Conservation (phyloP, 2,329 filamentous ascomycete genomes). For the Pestalotiopsis sp. region DNA sequence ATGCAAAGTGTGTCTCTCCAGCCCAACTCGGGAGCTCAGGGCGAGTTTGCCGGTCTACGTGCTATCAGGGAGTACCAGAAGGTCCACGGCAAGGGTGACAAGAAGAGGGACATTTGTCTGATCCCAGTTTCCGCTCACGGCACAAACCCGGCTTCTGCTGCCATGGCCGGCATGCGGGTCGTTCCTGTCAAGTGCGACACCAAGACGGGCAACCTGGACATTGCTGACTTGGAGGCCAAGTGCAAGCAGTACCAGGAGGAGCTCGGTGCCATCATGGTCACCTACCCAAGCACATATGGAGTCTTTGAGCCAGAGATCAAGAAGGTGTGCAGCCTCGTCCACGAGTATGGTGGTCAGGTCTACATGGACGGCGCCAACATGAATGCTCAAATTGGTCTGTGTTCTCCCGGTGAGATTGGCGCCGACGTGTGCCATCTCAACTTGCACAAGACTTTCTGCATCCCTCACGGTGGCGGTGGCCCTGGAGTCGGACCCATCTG, state of each 20-base stretch:
- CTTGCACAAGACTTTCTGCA: conserved; percentile 98
- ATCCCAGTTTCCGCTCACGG: conserved; percentile 96
- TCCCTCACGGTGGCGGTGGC: conserved; percentile 92
- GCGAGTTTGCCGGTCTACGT: conserved; percentile 88
- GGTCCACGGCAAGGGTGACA: conserved; percentile 59
- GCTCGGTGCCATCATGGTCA: conserved; percentile 93
- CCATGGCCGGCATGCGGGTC: conserved; percentile 95
- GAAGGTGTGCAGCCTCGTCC: conserved; percentile 82
- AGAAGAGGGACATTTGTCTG: conserved; percentile 86
- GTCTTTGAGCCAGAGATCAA: conserved; percentile 92
- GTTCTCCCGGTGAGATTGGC: conserved; percentile 91
- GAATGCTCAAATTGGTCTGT: conserved; percentile 96
- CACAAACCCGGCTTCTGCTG: conserved; percentile 92
- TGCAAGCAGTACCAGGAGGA: conserved; percentile 85
- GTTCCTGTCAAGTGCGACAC: conserved; percentile 89
- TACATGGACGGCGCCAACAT: conserved; percentile 99
- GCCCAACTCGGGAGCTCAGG: conserved; percentile 94
- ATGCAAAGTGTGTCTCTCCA: conserved; percentile 90
- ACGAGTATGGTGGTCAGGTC: conserved; percentile 86
- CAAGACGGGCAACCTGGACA: conserved; percentile 85
- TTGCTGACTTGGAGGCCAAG: conserved; percentile 83
- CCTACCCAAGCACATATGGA: conserved; percentile 92
- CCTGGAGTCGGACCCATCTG: conserved; percentile 94
- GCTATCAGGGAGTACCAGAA: conserved; percentile 86
- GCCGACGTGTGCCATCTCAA: conserved; percentile 97